Percentiles rank a stretch among this genome's conserved stretches.
Conservation (phyloP, 1,139 yeast species). For the Entelexis paramagnoliae region DNA sequence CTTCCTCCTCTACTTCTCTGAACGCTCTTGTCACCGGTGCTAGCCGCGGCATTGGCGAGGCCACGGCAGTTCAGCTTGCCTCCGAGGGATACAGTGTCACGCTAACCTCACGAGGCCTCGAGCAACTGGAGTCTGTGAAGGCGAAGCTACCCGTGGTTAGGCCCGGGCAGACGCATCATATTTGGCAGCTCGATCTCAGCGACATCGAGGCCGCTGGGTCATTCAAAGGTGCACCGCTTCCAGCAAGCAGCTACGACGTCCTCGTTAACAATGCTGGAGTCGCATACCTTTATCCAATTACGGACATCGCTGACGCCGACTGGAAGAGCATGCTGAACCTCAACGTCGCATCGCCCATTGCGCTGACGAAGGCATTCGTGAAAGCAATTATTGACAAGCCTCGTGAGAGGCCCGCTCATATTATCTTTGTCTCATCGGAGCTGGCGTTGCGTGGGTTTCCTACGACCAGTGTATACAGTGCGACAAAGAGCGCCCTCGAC, state of each 20-base stretch:
- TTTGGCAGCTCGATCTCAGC: slow-evolving; percentile 41
- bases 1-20: no score
- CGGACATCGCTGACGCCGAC: slow-evolving; percentile 30
- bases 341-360: no score
- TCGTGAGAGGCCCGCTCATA: no score
- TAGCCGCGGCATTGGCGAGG: slow-evolving; percentile 75
- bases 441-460: no score
- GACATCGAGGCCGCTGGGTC: slow-evolving; percentile 9
- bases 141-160: slow-evolving; percentile 32
- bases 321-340: no score
- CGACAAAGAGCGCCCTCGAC: no score
- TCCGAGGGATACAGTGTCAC: slow-evolving; percentile 51
- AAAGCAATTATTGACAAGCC: no score
- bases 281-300: slow-evolving; percentile 47
- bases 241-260: slow-evolving; percentile 22
- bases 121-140: slow-evolving; percentile 33
- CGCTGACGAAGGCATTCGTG: no score
- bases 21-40: slow-evolving; percentile 61
- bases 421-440: no score
- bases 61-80: slow-evolving; percentile 49
- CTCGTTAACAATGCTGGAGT: slow-evolving; percentile 72
- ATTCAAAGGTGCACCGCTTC: slow-evolving; percentile 29
- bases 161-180: slow-evolving; percentile 39
- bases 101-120: slow-evolving; percentile 47
- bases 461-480: no score